Base-by-base conservation (phyloP, 306 rosid species). In the Quillaja saponaria region DNA sequence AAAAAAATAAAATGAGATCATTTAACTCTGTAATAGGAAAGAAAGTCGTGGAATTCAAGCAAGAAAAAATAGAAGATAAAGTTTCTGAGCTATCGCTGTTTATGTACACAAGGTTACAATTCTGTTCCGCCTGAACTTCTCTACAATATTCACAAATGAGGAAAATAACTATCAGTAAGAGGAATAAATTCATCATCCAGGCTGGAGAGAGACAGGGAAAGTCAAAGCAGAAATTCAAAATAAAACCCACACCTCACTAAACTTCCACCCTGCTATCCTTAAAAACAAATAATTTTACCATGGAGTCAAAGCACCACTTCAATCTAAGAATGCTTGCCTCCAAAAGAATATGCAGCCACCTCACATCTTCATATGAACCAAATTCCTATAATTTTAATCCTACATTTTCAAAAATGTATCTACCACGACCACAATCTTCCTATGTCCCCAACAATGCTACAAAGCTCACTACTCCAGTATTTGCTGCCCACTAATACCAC, bases 101-200 rank as follows among this genome's bases (percentile, higher is more conserved):
- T 87, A 84, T 94, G 68, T 85, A 94, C 99, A 94, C 64, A 25
- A 69, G 34, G 83, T 81, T 86, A 80, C 87, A 87, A 68, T 73
- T 71, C 71, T 49, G 16, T 52, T 41, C 65, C 63, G 46, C 71
- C 85, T 61, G 68, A 70, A 46, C 70, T 75, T 69, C n/a, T 67
- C 81, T 66, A 69, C 76, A 78, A 69, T 67, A 71, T 75, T 72
- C 84, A 84, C 85, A 78, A 57, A 78, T 14, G 84, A 63, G 11
- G 6, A 73, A 57, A 63, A 62, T 53, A 72, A 66, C 74, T 66
- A 70, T 71, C 82, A 63, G 51, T 35, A 64, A 65, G 44, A 39
- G 64, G 66, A 73, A 63, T 58, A 83, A 68, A 75, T 76, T 66
- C 72, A 79, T 55, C 73, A 60, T 67, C 71, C 83, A 80, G 58